Conservation (phyloP, 129 eudicot species). For the Ambrosia trifida region DNA sequence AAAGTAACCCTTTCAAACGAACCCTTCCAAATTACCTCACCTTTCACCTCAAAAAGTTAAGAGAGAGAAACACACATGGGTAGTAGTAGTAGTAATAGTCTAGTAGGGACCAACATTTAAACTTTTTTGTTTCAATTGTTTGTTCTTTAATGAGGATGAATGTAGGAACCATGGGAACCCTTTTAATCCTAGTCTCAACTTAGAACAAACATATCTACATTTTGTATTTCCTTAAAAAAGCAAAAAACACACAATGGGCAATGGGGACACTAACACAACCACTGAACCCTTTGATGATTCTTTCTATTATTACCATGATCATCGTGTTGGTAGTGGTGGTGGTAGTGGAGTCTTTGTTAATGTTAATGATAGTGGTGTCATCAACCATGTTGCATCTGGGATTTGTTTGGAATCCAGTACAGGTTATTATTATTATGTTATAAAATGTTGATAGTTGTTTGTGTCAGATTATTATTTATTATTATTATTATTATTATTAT, state of each 20-base stretch:
- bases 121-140: slow-evolving; percentile 33
- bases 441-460: slow-evolving; percentile 1
- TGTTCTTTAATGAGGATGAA: slow-evolving; percentile 38
- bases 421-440: slow-evolving; percentile 20
- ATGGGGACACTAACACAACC: slow-evolving; percentile 15
- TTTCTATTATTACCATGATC: slow-evolving; percentile 1
- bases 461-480: slow-evolving; percentile 10
- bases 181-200: background rate
- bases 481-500: background rate
- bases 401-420: slow-evolving; percentile 25
- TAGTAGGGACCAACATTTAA: slow-evolving; percentile 42
- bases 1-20: slow-evolving; percentile 20
- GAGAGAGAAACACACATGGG: slow-evolving; percentile 22
- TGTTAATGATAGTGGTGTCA: slow-evolving; percentile 15
- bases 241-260: slow-evolving; percentile 19
- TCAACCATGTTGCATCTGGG: slow-evolving; percentile 21
- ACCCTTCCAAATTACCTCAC: slow-evolving; percentile 24
- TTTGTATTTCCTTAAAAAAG: slow-evolving; percentile 13
- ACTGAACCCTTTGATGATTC: background rate
- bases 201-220: slow-evolving; percentile 1
- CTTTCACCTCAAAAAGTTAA: slow-evolving; percentile 15
- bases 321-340: background rate
- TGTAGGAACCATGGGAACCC: slow-evolving; percentile 45
- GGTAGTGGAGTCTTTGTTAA: slow-evolving; percentile 20
- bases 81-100: too few species aligned